Conservation (phyloP, 768 basidiomycete species). For the Russula sp. region DNA sequence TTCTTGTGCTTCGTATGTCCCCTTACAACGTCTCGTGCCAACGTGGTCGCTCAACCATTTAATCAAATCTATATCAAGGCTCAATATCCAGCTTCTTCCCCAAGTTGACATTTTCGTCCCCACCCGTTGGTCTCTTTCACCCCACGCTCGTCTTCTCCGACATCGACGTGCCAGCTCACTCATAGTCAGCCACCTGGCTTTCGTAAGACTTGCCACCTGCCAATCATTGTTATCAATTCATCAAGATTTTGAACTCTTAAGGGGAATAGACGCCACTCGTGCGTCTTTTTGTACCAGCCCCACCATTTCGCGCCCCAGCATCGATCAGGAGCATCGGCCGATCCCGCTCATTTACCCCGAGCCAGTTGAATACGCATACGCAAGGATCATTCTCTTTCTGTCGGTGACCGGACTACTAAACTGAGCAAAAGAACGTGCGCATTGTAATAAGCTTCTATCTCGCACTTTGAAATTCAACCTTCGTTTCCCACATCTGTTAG, state of each 20-base stretch:
- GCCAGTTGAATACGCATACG: background rate
- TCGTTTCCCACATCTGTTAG: conserved; percentile 16
- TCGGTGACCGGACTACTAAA: conserved; percentile 1
- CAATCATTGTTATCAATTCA: conserved; percentile 14
- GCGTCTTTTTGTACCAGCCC: background rate
- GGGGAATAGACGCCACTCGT: conserved; percentile 1
- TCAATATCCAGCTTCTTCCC: conserved; percentile 1
- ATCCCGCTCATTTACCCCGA: conserved; percentile 1
- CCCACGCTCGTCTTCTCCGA: background rate
- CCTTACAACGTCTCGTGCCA: background rate
- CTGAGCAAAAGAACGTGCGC: conserved; percentile 14
- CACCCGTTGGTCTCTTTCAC: background rate
- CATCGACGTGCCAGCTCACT: conserved; percentile 16
- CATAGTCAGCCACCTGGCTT: conserved; percentile 20
- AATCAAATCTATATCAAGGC: conserved; percentile 18
- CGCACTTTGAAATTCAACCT: conserved; percentile 20
- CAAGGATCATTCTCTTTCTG: conserved; percentile 11
- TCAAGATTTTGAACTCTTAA: conserved; percentile 6
- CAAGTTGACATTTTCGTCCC: background rate
- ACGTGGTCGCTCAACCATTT: conserved; percentile 2
- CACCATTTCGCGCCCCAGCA: background rate
- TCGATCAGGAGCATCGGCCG: conserved; percentile 9
- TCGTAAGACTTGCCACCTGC: conserved; percentile 4
- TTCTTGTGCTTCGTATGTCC: conserved; percentile 1
- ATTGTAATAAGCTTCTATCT: conserved; percentile 10